These are phyloP conservation scores for Neurospora sp. DNA, from an alignment of 495 filamentous ascomycete species.

Conservation along the genomic window DNA sequence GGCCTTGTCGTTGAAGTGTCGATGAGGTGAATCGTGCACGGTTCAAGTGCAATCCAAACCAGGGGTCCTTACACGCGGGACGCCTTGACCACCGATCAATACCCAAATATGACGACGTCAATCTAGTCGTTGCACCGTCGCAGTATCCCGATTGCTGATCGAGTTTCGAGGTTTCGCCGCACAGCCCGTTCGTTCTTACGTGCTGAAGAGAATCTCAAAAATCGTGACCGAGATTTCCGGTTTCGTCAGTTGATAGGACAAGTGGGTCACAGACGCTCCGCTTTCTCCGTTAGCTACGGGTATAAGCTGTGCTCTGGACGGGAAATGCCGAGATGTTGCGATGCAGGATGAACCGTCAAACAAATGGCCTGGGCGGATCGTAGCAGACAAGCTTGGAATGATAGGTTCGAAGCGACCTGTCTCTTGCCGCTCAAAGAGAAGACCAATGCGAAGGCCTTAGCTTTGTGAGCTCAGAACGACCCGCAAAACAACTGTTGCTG, in stretches of 20 bases:
- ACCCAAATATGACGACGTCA: slow-evolving; percentile 16
- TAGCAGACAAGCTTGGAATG: not conserved
- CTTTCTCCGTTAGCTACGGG: not conserved
- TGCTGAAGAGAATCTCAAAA: not conserved
- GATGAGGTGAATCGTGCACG: slow-evolving; percentile 14
- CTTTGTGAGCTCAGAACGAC: not conserved
- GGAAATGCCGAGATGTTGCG: not conserved
- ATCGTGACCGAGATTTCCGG: not conserved
- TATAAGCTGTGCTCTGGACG: not conserved
- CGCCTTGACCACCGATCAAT: slow-evolving; percentile 14
- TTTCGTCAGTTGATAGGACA: not conserved
- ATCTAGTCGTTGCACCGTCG: not conserved
- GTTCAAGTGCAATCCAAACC: slow-evolving; percentile 9
- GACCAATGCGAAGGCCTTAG: not conserved
- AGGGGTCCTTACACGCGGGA: slow-evolving; percentile 4
- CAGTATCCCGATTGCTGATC: not conserved
- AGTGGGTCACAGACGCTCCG: not conserved
- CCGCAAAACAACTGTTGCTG: not conserved
- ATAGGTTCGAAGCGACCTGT: not conserved
- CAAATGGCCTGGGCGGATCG: not conserved
- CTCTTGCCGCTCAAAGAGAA: not conserved
- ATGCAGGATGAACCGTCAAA: not conserved
- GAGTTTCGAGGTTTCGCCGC: not conserved
- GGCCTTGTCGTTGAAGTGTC: slow-evolving; percentile 1
- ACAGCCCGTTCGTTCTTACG: not conserved